phyloP scores from a whole-genome alignment of 2,329 filamentous ascomycete genomes.

The Epichloe uncinata region DNA sequence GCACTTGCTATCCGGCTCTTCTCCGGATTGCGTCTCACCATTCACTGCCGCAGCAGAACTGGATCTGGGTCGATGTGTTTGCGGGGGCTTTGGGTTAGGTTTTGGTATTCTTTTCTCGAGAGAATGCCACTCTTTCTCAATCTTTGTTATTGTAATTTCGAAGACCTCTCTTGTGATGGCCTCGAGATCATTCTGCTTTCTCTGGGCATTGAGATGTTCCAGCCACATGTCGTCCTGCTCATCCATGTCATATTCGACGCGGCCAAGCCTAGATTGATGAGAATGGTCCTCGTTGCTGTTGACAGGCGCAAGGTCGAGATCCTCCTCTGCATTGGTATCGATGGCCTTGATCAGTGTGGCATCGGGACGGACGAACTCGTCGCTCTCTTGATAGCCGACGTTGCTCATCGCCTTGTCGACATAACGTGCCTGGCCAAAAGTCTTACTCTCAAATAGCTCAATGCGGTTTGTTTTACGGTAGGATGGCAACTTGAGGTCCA shows the following conservation, averaged over 20 bases:
- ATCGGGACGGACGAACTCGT: conserved; percentile 71
- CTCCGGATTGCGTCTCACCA: conserved; percentile 68
- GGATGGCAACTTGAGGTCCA: conserved; percentile 64
- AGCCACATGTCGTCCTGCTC: conserved; percentile 98
- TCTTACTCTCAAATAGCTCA: conserved; percentile 69
- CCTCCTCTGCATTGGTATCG: conserved; percentile 47
- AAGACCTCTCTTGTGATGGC: conserved; percentile 87
- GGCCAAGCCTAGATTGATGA: conserved; percentile 42
- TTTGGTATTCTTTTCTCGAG: conserved; percentile 95
- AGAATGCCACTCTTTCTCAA: conserved; percentile 96
- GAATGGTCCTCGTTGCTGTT: conserved; percentile 17
- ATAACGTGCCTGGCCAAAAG: conserved; percentile 74
- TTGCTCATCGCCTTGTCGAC: conserved; percentile 95
- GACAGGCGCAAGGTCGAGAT: conserved; percentile 31
- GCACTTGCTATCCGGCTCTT: conserved; percentile 95
- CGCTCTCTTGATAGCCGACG: conserved; percentile 90
- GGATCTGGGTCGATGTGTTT: conserved; percentile 83
- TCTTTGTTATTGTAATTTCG: conserved; percentile 96
- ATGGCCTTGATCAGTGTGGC: conserved; percentile 53
- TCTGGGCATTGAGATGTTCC: conserved; percentile 64
- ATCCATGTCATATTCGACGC: conserved; percentile 99
- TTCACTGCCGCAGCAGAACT: conserved; percentile 93
- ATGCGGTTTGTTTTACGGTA: conserved; percentile 72
- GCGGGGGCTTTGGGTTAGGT: conserved; percentile 88
- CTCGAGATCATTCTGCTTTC: conserved; percentile 62